Conservation (phyloP, 805 yeast species). For the Kodamaea hsintzibuensis region DNA sequence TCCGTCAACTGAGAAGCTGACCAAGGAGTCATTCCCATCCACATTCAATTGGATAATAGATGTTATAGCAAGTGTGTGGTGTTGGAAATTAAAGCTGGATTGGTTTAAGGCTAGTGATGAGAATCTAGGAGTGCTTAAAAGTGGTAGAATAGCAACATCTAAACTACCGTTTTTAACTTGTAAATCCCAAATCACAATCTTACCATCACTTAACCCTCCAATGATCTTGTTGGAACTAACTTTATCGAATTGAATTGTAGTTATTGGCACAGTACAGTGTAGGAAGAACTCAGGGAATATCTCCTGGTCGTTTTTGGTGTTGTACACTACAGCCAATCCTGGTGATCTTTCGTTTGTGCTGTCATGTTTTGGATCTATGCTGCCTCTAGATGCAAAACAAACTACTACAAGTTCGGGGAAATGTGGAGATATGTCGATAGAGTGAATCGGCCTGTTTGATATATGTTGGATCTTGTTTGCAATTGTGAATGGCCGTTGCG, state of each 20-base stretch:
- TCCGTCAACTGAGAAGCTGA: constrained; percentile 27
- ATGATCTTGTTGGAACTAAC: constrained; percentile 40
- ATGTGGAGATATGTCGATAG: constrained; percentile 15
- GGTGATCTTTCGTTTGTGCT: constrained; percentile 1
- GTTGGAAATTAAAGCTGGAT: constrained; percentile 5
- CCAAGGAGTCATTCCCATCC: constrained; percentile 21
- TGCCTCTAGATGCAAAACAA: constrained; percentile 4
- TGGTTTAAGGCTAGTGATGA: constrained; percentile 11
- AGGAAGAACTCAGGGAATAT: constrained; percentile 40
- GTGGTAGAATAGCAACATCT: constrained; percentile 21
- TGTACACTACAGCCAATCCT: constrained; percentile 15
- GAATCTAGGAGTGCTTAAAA: constrained; percentile 22
- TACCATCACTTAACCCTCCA: constrained; percentile 53
- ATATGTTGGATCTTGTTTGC: background rate
- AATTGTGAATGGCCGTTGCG: constrained; percentile 3
- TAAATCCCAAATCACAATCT: constrained; percentile 52
- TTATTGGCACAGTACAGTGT: constrained; percentile 41
- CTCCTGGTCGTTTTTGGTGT: constrained; percentile 1
- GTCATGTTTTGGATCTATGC: background rate
- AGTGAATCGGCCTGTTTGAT: constrained; percentile 1
- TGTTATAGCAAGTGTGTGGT: constrained; percentile 24
- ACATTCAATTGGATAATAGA: constrained; percentile 23
- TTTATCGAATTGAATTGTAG: constrained; percentile 41
- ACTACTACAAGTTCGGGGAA: constrained; percentile 16
- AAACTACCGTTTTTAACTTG: constrained; percentile 4